Evolutionary conservation across 768 basidiomycete genomes (phyloP).

Genomic region (Naganishia antarctica): DNA sequence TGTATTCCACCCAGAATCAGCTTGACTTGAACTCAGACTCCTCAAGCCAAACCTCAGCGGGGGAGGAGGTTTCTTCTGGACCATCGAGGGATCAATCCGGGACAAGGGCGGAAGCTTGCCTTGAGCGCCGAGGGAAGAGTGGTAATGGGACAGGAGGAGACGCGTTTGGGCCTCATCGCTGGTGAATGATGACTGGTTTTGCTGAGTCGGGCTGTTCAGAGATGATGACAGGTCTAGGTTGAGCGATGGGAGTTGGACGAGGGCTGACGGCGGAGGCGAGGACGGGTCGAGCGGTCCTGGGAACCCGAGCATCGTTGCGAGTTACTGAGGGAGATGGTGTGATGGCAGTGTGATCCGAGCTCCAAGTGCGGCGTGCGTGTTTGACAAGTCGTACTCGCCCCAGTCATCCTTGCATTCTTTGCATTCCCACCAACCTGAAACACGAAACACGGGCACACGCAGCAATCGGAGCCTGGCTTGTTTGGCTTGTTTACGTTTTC

Average conservation of each 20-base stretch:
- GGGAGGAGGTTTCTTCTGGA: constrained; percentile 36
- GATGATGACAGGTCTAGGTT: not conserved
- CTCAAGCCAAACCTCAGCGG: constrained; percentile 27
- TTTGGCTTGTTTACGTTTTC: too few relatives aligned
- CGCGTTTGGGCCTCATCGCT: constrained; percentile 9
- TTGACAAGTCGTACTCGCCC: too few relatives aligned
- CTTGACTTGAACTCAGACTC: constrained; percentile 15
- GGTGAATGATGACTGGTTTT: not conserved
- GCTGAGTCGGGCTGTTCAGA: not conserved
- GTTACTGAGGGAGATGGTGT: not conserved
- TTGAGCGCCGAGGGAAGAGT: constrained; percentile 40
- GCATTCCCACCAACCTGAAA: too few relatives aligned
- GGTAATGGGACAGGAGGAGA: constrained; percentile 12
- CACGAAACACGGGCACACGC: too few relatives aligned
- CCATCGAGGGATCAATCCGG: constrained; percentile 38
- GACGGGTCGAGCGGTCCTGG: constrained; percentile 5
- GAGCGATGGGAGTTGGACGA: constrained; percentile 14
- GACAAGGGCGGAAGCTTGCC: constrained; percentile 40
- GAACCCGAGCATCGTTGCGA: not conserved
- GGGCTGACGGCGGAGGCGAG: constrained; percentile 9
- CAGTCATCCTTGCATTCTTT: too few relatives aligned
- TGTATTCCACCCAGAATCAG: not conserved
- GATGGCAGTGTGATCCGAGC: too few relatives aligned
- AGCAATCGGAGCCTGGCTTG: too few relatives aligned
- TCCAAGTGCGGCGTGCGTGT: too few relatives aligned